Conservation (phyloP, 768 basidiomycete genomes). For the Cystofilobasidium ferigula region DNA sequence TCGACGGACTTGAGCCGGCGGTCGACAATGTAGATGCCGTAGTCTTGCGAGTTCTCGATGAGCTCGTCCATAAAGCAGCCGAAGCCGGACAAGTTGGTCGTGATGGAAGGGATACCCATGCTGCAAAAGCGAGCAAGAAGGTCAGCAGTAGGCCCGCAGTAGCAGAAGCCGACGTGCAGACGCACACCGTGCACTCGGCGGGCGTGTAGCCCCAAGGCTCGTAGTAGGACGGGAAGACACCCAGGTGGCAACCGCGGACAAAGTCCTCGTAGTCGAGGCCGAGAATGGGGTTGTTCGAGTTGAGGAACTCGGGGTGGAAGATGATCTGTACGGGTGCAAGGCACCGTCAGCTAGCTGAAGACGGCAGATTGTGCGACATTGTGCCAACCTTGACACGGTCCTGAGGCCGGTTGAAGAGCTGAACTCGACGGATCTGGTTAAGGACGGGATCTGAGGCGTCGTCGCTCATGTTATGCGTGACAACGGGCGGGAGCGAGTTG, state of each 20-base stretch:
- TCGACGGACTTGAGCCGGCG: slow-evolving; percentile 79
- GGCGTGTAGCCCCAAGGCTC: slow-evolving; percentile 64
- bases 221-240: slow-evolving; percentile 96
- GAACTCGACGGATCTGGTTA: slow-evolving; percentile 79
- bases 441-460: slow-evolving; percentile 84
- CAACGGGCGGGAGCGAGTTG: slow-evolving; percentile 83
- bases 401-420: slow-evolving; percentile 73
- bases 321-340: slow-evolving; percentile 3
- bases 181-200: slow-evolving; percentile 13
- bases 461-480: slow-evolving; percentile 98
- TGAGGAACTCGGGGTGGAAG: slow-evolving; percentile 52
- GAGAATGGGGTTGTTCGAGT: slow-evolving; percentile 92
- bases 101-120: slow-evolving; percentile 96
- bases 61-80: slow-evolving; percentile 95
- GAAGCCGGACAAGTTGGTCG: slow-evolving; percentile 95
- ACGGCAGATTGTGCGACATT: background rate
- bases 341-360: background rate
- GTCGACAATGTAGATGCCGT: slow-evolving; percentile 95
- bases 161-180: background rate
- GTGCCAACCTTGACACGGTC: slow-evolving; percentile 85
- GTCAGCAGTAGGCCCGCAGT: background rate
- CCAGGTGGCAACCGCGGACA: slow-evolving; percentile 92
- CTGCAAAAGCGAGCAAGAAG: background rate
- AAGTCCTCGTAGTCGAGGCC: slow-evolving; percentile 99
- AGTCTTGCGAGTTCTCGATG: slow-evolving; percentile 76